Evolutionary conservation across 176 grass and related monocot genomes (phyloP).

Genomic region (Cenchrus fungigraminus): DNA sequence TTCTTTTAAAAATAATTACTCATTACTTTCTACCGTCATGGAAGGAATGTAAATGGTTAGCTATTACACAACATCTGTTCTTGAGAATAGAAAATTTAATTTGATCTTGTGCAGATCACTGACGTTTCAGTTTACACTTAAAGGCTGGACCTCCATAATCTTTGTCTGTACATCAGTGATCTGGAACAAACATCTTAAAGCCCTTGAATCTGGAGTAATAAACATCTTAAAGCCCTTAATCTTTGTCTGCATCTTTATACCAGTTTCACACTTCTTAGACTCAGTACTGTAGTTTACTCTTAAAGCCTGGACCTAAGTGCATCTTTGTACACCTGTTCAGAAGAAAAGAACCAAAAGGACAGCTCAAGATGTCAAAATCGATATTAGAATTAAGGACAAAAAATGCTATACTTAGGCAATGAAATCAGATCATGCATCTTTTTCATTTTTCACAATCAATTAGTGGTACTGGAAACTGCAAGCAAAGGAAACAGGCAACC

Average conservation of each 20-base stretch:
- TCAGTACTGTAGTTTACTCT: conserved; percentile 63
- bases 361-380: conserved; percentile 1
- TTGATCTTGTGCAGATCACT: neutral
- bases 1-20: neutral
- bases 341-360: neutral
- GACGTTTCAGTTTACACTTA: conserved; percentile 34
- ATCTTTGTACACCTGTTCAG: conserved; percentile 73
- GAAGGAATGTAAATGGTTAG: conserved; percentile 22
- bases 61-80: neutral
- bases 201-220: too few relatives aligned
- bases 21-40: conserved; percentile 12
- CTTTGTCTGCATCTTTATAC: too few relatives aligned
- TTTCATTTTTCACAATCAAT: too few relatives aligned
- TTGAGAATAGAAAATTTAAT: neutral
- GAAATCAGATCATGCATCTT: neutral
- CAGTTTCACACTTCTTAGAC: conserved; percentile 56
- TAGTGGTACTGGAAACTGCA: too few relatives aligned
- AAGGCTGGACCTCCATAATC: too few relatives aligned
- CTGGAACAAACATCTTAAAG: too few relatives aligned
- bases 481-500: too few relatives aligned
- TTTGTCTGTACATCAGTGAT: too few relatives aligned
- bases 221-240: too few relatives aligned
- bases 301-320: conserved; percentile 57
- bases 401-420: conserved; percentile 11
- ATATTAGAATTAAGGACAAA: neutral